Conservation (phyloP, 208 protist species). For the Crithidia expoeki region DNA sequence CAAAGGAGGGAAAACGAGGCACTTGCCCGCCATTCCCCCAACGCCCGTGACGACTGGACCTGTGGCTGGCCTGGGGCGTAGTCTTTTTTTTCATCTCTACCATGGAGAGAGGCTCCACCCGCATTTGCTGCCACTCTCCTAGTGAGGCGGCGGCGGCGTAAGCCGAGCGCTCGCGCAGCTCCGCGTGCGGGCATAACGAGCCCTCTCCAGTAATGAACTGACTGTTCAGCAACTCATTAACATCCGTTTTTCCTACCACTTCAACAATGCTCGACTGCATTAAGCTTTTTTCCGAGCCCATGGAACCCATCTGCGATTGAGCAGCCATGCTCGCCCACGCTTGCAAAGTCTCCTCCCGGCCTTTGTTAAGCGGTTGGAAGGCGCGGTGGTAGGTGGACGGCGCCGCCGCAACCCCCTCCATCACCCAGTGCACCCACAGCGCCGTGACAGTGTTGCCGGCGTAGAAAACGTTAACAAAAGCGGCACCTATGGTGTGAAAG, state of each 20-base stretch:
- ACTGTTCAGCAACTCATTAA: not conserved
- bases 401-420: conserved; percentile 41
- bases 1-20: conserved; percentile 5
- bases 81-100: not conserved
- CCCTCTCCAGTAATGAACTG: not conserved
- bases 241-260: not conserved
- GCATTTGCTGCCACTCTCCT: not conserved
- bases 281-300: not conserved
- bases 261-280: not conserved
- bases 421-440: conserved; percentile 43
- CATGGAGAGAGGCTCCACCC: not conserved
- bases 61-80: not conserved
- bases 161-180: conserved; percentile 7
- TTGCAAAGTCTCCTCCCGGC: conserved; percentile 18
- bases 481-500: conserved; percentile 25
- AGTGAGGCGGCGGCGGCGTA: not conserved
- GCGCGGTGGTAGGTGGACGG: conserved; percentile 23
- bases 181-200: conserved; percentile 5
- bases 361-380: conserved; percentile 14
- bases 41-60: not conserved
- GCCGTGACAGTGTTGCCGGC: conserved; percentile 50
- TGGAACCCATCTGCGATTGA: not conserved
- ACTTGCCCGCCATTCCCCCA: not conserved
- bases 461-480: conserved; percentile 67
- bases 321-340: conserved; percentile 14